Percentiles rank a stretch among this genome's conserved stretches.
These are phyloP conservation scores for Fraxinus greggii DNA, from an alignment of 305 asterid genomes.

Conservation along the genomic window DNA sequence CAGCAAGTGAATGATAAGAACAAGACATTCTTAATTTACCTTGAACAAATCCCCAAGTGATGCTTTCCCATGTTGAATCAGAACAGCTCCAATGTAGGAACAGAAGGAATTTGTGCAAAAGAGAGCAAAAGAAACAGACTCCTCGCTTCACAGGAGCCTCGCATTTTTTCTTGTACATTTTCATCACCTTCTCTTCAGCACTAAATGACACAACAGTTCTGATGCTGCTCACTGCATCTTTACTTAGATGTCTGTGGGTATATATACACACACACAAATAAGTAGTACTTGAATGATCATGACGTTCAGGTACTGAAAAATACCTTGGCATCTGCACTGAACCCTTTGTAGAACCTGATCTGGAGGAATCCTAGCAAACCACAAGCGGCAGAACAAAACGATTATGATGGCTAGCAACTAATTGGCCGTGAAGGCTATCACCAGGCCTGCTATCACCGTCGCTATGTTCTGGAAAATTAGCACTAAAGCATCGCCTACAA, in stretches of 20 bases:
- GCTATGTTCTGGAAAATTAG: conserved; percentile 47
- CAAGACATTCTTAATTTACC: conserved; percentile 26
- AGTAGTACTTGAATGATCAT: background rate
- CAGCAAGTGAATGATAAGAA: background rate
- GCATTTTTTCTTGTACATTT: conserved; percentile 41
- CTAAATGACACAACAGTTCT: conserved; percentile 58
- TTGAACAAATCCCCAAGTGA: conserved; percentile 38
- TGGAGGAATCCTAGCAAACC: conserved; percentile 37
- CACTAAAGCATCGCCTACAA: conserved; percentile 46
- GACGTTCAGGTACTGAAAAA: background rate
- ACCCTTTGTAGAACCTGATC: conserved; percentile 27
- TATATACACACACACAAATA: background rate
- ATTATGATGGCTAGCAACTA: conserved; percentile 49
- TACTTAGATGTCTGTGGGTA: background rate
- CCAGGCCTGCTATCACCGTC: conserved; percentile 37
- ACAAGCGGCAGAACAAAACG: conserved; percentile 36
- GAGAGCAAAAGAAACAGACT: conserved; percentile 33
- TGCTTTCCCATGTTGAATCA: conserved; percentile 41
- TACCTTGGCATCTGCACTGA: conserved; percentile 42
- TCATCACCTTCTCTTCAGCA: conserved; percentile 55
- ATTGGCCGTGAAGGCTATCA: conserved; percentile 43
- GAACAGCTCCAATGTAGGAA: conserved; percentile 54
- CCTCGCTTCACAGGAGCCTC: conserved; percentile 33
- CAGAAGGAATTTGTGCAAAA: conserved; percentile 36
- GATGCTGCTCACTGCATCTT: conserved; percentile 37